phyloP scores from a whole-genome alignment of 495 filamentous ascomycete species.

The Hypoxylon cercidicola region DNA sequence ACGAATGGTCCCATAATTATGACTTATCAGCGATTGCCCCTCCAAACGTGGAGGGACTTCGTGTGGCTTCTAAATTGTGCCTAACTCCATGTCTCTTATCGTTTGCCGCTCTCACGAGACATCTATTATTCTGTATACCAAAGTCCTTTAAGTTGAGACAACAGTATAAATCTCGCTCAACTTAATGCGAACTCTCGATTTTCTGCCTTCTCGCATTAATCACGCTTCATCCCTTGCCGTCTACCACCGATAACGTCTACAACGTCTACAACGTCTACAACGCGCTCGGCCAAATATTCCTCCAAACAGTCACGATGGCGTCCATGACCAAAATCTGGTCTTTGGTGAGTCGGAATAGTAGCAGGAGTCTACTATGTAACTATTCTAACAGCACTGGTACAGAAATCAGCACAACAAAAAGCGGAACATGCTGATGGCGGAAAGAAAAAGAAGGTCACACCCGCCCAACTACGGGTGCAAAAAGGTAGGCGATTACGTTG shows the following conservation, averaged over 20 bases:
- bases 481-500: slow-evolving; percentile 73
- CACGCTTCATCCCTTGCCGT: no score
- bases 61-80: slow-evolving; percentile 15
- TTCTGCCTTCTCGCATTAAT: background rate
- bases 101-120: slow-evolving; percentile 24
- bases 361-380: background rate
- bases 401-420: slow-evolving; percentile 96
- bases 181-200: background rate
- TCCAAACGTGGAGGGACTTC: no score
- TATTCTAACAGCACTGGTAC: slow-evolving; percentile 29
- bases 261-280: background rate
- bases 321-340: slow-evolving; percentile 86
- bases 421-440: slow-evolving; percentile 84
- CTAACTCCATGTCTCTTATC: slow-evolving; percentile 17
- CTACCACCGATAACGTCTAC: no score
- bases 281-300: background rate
- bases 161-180: background rate
- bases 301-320: slow-evolving; percentile 76
- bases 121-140: background rate
- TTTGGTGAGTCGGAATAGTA: slow-evolving; percentile 73
- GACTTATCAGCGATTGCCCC: background rate
- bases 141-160: background rate
- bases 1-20: background rate
- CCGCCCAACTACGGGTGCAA: slow-evolving; percentile 93
- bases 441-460: slow-evolving; percentile 98